Evolutionary conservation across 1,284 basidiomycete species (phyloP).

Genomic region (Butyriboletus appendiculatus): DNA sequence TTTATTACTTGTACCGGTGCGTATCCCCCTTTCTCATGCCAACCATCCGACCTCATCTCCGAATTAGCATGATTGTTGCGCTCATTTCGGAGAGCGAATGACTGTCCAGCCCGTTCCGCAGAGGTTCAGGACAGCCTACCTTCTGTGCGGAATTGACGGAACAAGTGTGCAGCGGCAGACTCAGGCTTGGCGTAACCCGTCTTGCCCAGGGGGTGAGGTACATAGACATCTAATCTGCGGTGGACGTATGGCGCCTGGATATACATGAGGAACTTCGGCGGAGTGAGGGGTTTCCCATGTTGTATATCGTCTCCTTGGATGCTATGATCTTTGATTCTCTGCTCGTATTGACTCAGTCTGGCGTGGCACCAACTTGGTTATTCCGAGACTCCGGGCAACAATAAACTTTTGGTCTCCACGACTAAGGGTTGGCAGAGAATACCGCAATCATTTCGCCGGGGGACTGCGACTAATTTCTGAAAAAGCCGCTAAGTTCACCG

Average conservation of each 20-base stretch:
- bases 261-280: constrained; percentile 12
- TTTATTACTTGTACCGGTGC: constrained; percentile 95
- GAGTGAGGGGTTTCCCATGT: constrained; percentile 8
- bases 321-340: constrained; percentile 23
- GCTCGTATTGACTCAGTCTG: not conserved
- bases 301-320: constrained; percentile 22
- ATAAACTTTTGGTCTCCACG: no score
- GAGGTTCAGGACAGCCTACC: not conserved
- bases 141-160: not conserved
- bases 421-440: no score
- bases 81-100: constrained; percentile 81
- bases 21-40: constrained; percentile 33
- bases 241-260: constrained; percentile 11
- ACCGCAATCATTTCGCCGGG: no score
- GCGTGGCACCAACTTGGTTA: not conserved
- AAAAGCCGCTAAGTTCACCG: no score
- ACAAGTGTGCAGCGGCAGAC: not conserved
- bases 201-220: constrained; percentile 7
- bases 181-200: constrained; percentile 2
- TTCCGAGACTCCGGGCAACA: no score
- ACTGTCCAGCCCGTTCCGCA: constrained; percentile 5
- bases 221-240: constrained; percentile 20
- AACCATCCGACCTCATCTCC: constrained; percentile 2
- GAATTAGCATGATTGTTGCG: constrained; percentile 79
- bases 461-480: no score